Base-by-base conservation (phyloP, 1,284 basidiomycete species). In the Cryptococcus neoformans region DNA sequence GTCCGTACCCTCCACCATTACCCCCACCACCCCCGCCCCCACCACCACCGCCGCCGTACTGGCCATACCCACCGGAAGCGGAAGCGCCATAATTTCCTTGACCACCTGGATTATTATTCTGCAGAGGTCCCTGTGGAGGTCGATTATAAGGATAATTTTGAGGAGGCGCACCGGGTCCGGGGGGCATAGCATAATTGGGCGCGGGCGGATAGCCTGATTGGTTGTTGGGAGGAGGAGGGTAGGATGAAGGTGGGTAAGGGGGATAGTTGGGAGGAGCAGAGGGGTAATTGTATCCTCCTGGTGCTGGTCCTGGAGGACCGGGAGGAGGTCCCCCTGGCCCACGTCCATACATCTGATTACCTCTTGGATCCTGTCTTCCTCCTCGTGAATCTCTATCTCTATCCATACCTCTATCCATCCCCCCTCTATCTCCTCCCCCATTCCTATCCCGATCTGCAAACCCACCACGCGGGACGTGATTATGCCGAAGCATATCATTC, bases 401-500 rank as follows among this genome's bases (percentile, higher is more conserved):
- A 21, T 21, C 21, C 21, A 21, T 21, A 21, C 42, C 42, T 7
- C 21, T 16, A 21, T 14, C 11, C 42, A 44, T 44, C 42, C 42
- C 42, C 8, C 42, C 42, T 8, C 42, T 21, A 2, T 21, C 42
- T 16, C 42, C 42, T 8, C 42, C 42, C 42, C 48, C 48, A 5
- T 34, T 16, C 42, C 8, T 44, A 44, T 16, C 63, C 62, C 28
- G 28, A 28, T 28, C 28, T 28, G 66, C 61, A 46, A 65, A 61
- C 5, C 65, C 67, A 3, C 67, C 70, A 21, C 14, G n/a, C 10
- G 42, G n/a, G n/a, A 12, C 42, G 21, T 58, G 64, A 16, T 62
- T 64, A 10, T 69, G 65, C 12, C 74, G 67, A 37, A 80, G 78
- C 72, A 81, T 74, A 45, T 82, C 81, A 42, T 64, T 66, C 56